These are phyloP conservation scores for Solanum dulcamara DNA, from an alignment of 257 asterid species.

Conservation along the genomic window DNA sequence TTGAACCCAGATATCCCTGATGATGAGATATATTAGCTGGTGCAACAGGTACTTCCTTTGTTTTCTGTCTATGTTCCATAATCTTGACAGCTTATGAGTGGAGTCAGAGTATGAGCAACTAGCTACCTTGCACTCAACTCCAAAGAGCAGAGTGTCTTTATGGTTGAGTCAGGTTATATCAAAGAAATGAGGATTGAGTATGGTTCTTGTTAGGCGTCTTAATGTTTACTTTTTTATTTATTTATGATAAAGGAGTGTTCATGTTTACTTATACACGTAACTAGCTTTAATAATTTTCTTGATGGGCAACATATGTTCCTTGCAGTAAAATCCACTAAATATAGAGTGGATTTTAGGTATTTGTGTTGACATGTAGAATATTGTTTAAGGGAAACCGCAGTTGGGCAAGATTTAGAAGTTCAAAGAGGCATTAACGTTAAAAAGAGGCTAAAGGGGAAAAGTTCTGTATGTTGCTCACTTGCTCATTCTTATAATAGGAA, in stretches of 20 bases:
- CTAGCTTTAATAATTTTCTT: not conserved
- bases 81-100: not conserved
- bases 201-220: not conserved
- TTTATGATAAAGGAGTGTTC: not conserved
- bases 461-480: not conserved
- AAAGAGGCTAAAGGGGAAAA: not conserved
- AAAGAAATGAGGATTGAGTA: not conserved
- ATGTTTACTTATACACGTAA: not conserved
- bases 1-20: slow-evolving; percentile 73
- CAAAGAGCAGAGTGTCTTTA: not conserved
- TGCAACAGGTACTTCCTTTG: slow-evolving; percentile 17
- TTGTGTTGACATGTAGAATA: not conserved
- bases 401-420: not conserved
- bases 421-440: not conserved
- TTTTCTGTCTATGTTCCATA: not conserved
- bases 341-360: not conserved
- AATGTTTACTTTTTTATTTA: not conserved
- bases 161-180: not conserved
- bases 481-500: not conserved
- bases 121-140: not conserved
- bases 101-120: not conserved
- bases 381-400: not conserved
- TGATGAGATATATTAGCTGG: slow-evolving; percentile 62
- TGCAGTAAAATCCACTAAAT: not conserved
- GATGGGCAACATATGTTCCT: not conserved